Conservation (phyloP, 106 monocot genomes). For the Dendrobium catenatum region DNA sequence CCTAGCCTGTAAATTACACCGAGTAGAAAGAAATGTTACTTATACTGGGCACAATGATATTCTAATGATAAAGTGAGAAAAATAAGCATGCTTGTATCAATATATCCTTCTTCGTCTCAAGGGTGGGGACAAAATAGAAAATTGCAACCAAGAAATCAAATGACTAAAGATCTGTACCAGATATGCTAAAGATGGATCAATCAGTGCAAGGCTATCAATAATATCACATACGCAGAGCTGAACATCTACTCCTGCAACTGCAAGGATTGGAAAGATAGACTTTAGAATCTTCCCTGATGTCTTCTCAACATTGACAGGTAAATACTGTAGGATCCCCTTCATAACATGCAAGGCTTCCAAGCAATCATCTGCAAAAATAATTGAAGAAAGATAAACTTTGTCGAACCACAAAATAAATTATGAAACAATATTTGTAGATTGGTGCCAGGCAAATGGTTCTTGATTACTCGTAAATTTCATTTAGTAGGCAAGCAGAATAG, state of each 20-base stretch:
- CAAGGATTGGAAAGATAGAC: slow-evolving; percentile 48
- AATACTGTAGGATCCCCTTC: slow-evolving; percentile 42
- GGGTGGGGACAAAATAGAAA: background rate
- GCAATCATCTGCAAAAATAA: slow-evolving; percentile 53
- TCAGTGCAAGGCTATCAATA: slow-evolving; percentile 39
- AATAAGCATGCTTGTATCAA: background rate
- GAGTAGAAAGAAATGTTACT: background rate
- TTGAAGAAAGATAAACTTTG: slow-evolving; percentile 4
- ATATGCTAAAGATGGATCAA: slow-evolving; percentile 46
- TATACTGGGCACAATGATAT: background rate
- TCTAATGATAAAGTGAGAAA: background rate
- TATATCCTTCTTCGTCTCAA: background rate
- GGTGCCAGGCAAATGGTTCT: background rate
- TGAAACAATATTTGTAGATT: background rate
- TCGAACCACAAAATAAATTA: background rate
- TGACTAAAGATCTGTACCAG: slow-evolving; percentile 38
- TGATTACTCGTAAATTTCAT: background rate
- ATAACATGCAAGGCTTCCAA: slow-evolving; percentile 68
- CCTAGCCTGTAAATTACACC: slow-evolving; percentile 38
- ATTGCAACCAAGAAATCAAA: background rate
- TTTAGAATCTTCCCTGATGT: slow-evolving; percentile 44
- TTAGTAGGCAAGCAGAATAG: background rate
- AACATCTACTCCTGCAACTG: slow-evolving; percentile 37
- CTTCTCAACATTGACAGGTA: slow-evolving; percentile 6
- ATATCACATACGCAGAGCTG: slow-evolving; percentile 62